Evolutionary conservation across 2,329 filamentous ascomycete genomes (phyloP).

Genomic region (Fusarium multiceps): DNA sequence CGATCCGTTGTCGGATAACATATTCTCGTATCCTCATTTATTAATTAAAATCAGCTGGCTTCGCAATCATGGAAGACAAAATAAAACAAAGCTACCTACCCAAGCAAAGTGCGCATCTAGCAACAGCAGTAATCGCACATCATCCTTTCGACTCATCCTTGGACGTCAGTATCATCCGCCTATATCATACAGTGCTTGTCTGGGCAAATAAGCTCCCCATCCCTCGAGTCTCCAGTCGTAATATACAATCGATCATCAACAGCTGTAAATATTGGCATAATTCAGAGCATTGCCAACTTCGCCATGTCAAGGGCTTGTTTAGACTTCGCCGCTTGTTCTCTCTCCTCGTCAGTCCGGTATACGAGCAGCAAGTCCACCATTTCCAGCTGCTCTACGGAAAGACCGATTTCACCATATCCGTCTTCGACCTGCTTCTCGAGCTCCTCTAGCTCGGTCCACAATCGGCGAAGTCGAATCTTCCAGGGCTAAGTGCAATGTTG

Average conservation of each 20-base stretch:
- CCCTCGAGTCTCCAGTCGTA: neutral
- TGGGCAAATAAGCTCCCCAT: neutral
- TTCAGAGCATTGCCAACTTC: conserved; percentile 1
- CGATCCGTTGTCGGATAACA: neutral
- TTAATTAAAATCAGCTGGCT: too few species aligned
- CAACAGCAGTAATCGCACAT: neutral
- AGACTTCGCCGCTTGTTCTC: conserved; percentile 11
- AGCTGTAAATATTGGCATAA: neutral
- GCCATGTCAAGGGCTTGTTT: conserved; percentile 10
- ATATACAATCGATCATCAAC: neutral
- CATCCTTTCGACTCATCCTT: neutral
- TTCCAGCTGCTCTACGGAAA: conserved; percentile 33
- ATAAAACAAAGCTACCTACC: neutral
- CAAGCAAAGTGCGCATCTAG: neutral
- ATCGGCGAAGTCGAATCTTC: conserved; percentile 40
- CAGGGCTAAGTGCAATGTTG: conserved; percentile 25
- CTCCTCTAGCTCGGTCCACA: conserved; percentile 33
- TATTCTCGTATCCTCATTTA: neutral
- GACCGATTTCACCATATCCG: conserved; percentile 5
- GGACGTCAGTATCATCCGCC: neutral
- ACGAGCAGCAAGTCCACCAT: conserved; percentile 37
- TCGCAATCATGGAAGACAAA: neutral
- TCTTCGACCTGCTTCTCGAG: conserved; percentile 15
- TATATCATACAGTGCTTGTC: neutral
- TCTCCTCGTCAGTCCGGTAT: conserved; percentile 21